These are phyloP conservation scores for Ophiosphaerella narmari DNA, from an alignment of 2,329 filamentous ascomycete species.

Conservation along the genomic window DNA sequence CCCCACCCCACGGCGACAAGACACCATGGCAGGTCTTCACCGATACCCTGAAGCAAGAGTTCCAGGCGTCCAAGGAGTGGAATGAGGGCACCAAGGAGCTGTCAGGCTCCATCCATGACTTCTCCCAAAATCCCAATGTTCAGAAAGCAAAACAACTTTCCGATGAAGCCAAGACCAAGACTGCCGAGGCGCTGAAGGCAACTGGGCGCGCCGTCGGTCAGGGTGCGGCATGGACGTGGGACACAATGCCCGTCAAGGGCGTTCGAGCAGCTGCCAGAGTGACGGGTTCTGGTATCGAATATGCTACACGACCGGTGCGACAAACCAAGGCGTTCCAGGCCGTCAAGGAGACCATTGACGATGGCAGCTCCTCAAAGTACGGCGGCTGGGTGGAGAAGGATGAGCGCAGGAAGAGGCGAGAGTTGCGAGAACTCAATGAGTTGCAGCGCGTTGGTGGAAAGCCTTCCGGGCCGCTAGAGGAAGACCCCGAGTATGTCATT, in stretches of 20 bases:
- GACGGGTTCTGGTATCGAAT: conserved; percentile 86
- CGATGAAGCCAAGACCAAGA: conserved; percentile 77
- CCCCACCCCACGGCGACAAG: conserved; percentile 97
- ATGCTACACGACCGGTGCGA: conserved; percentile 90
- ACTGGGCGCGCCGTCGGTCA: conserved; percentile 88
- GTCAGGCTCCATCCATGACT: conserved; percentile 84
- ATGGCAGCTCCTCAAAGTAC: conserved; percentile 93
- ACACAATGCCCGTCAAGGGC: conserved; percentile 90
- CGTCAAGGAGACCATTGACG: conserved; percentile 94
- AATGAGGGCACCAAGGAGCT: conserved; percentile 98
- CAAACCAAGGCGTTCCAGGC: conserved; percentile 92
- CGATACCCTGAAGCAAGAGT: conserved; percentile 91
- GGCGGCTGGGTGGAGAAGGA: conserved; percentile 98
- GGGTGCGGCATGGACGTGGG: conserved; percentile 95
- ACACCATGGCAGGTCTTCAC: conserved; percentile 98
- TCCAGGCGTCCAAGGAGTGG: conserved; percentile 98
- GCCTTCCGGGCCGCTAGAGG: conserved; percentile 66
- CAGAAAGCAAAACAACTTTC: conserved; percentile 83
- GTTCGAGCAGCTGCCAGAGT: conserved; percentile 83
- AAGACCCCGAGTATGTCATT: conserved; percentile 81
- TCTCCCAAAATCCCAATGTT: conserved; percentile 90
- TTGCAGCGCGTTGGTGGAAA: conserved; percentile 55
- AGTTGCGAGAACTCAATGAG: conserved; percentile 69
- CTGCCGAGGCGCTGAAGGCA: conserved; percentile 78
- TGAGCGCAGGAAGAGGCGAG: conserved; percentile 80